Evolutionary conservation across 768 basidiomycete species (phyloP), one percentile per base, ranked within the genome.

Genomic region (Termitomyces sp.): DNA sequence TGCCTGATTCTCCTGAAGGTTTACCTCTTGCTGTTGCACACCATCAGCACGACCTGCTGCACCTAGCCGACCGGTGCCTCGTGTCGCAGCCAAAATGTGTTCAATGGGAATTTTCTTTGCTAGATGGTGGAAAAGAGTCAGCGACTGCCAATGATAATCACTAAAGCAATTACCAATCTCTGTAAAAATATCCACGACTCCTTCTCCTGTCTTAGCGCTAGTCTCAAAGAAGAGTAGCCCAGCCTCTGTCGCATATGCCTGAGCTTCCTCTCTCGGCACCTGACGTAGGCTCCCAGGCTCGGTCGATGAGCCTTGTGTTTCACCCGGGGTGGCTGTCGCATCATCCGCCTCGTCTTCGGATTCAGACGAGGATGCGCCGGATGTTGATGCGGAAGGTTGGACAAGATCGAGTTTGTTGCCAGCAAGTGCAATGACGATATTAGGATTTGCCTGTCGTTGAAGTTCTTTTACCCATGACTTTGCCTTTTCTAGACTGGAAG

Each of bases 391-490:
- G 8, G 88, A 82, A 7, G 85, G 70, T 69, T 89, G 88, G 30
- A 93, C 89, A 63, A 96, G 83, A 77, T 98, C 89, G 62, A 98
- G 84, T 75, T 99, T 98, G 83, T 99, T 99, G 33, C 97, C 97
- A 12, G 93, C 94, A 54, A 99, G 86, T 6, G 96, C 95, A 67
- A 99, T 98, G 70, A 99, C 95, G 69, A 98, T 98, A 72, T 98
- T 98, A 38, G 96, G 95, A 71, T 98, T 97, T 26, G 97, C 97
- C 70, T 99, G 97, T 64, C 97, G 86, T 72, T 99, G 97, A 26
- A 99, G 82, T 75, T 99, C 97, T 78, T 97, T 98, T 59, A 99
- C 95, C 97, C 97, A 99, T 33, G 95, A 94, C 79, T 98, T 98
- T 56, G 97, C 97, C 74, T 98, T 98, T 74, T 98, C 96, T 59